phyloP scores from a whole-genome alignment of 768 basidiomycete species.

The Lactifluus subvellereus region DNA sequence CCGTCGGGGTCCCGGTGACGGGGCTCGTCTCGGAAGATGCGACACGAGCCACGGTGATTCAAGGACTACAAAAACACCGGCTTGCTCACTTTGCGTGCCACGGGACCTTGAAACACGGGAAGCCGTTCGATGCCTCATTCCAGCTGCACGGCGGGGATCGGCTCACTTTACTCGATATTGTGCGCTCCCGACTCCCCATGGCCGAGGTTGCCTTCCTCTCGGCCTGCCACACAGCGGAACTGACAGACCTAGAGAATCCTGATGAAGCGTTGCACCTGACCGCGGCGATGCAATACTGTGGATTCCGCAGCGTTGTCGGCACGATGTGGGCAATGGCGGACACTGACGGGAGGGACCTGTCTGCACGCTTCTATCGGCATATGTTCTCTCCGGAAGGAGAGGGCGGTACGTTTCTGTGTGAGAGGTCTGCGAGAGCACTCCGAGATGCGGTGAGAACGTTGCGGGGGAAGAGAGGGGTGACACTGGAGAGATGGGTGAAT shows the following conservation, averaged over 20 bases:
- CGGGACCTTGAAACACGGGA: neutral
- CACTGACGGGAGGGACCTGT: conserved; percentile 12
- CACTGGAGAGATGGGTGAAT: conserved; percentile 8
- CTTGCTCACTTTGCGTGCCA: conserved; percentile 17
- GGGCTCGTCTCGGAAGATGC: neutral
- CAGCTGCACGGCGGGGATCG: neutral
- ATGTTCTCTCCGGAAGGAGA: conserved; percentile 6
- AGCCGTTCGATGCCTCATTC: conserved; percentile 7
- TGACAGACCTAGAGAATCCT: neutral
- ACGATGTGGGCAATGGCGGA: conserved; percentile 22
- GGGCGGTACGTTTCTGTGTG: neutral
- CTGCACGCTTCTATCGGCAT: conserved; percentile 5
- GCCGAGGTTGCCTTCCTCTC: conserved; percentile 14
- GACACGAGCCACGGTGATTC: neutral
- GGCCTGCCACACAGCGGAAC: conserved; percentile 17
- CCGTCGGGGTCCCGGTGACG: neutral
- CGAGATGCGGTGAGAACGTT: neutral
- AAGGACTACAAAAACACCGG: neutral
- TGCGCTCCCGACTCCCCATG: conserved; percentile 1
- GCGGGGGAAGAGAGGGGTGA: conserved; percentile 8
- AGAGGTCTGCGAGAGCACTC: conserved; percentile 4
- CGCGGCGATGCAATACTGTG: conserved; percentile 16
- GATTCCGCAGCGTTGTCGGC: conserved; percentile 14
- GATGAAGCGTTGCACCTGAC: conserved; percentile 19
- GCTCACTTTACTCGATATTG: conserved; percentile 7